These are phyloP conservation scores for Sordariomycetes sp. DNA, from an alignment of 2,329 filamentous ascomycete species.

Conservation along the genomic window DNA sequence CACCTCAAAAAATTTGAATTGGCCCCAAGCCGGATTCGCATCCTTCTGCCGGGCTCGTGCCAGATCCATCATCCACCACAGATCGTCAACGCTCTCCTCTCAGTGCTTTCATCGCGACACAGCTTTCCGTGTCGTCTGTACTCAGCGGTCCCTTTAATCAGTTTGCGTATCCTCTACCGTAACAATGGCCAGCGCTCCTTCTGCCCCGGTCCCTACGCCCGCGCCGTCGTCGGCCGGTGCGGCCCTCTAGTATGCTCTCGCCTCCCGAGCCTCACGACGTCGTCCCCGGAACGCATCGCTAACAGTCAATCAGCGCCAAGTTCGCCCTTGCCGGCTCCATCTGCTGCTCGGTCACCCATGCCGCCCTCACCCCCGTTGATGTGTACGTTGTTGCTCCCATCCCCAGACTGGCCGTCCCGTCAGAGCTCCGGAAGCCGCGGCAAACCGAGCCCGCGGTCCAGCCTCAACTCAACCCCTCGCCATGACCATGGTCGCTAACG, in stretches of 20 bases:
- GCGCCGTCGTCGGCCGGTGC: constrained; percentile 4
- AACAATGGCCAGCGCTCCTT: constrained; percentile 1
- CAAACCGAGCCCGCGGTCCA: not conserved
- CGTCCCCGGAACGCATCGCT: not conserved
- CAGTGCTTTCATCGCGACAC: not conserved
- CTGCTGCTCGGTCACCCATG: constrained; percentile 98
- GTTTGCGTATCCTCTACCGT: not conserved
- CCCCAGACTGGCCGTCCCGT: not conserved
- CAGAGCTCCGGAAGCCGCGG: not conserved
- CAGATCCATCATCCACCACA: not conserved
- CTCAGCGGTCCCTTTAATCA: not conserved
- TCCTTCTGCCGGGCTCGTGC: not conserved
- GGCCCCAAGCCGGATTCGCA: not conserved
- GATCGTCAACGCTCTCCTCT: not conserved
- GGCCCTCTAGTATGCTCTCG: constrained; percentile 3
- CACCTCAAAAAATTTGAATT: constrained; percentile 1
- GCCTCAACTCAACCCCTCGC: not conserved
- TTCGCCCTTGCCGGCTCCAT: constrained; percentile 96
- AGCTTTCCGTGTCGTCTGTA: not conserved
- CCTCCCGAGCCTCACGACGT: not conserved
- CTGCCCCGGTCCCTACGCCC: not conserved
- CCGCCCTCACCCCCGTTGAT: constrained; percentile 93
- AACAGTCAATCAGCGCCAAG: constrained; percentile 39
- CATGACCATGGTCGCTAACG: constrained; percentile 9
- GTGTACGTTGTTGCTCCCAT: constrained; percentile 47